Evolutionary conservation across 1,139 yeast genomes (phyloP).

Genomic region (Suhomyces bokatorum): DNA sequence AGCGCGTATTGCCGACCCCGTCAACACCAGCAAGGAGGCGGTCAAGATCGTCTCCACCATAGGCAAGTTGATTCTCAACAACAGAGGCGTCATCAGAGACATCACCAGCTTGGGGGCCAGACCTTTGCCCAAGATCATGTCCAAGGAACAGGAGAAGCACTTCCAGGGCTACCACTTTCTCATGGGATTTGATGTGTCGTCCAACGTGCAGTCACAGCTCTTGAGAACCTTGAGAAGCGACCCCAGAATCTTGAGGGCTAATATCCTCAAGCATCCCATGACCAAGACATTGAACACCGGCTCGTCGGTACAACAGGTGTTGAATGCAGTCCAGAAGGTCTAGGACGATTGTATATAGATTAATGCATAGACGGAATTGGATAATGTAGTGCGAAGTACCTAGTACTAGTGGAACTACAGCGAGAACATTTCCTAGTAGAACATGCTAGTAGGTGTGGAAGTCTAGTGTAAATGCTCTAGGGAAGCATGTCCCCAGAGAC

Average conservation of each 20-base stretch:
- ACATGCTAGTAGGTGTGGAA: too few species aligned
- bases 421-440: too few species aligned
- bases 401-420: too few species aligned
- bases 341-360: conserved; percentile 9
- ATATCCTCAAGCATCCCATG: conserved; percentile 68
- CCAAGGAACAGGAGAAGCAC: conserved; percentile 85
- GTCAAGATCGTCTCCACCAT: conserved; percentile 72
- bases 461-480: too few species aligned
- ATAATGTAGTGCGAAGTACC: too few species aligned
- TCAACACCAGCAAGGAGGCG: conserved; percentile 60
- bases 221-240: conserved; percentile 78
- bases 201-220: conserved; percentile 84
- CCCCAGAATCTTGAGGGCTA: conserved; percentile 85
- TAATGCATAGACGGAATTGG: conserved; percentile 4
- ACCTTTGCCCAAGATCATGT: conserved; percentile 76
- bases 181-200: conserved; percentile 82
- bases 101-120: conserved; percentile 77
- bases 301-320: conserved; percentile 47
- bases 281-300: conserved; percentile 53
- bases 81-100: conserved; percentile 89
- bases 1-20: conserved; percentile 71
- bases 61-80: conserved; percentile 78
- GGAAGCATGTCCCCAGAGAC: too few species aligned
- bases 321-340: conserved; percentile 17
- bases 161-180: conserved; percentile 88